phyloP scores from a whole-genome alignment of 2,329 filamentous ascomycete genomes.

The Calonectria pseudoturangicola region DNA sequence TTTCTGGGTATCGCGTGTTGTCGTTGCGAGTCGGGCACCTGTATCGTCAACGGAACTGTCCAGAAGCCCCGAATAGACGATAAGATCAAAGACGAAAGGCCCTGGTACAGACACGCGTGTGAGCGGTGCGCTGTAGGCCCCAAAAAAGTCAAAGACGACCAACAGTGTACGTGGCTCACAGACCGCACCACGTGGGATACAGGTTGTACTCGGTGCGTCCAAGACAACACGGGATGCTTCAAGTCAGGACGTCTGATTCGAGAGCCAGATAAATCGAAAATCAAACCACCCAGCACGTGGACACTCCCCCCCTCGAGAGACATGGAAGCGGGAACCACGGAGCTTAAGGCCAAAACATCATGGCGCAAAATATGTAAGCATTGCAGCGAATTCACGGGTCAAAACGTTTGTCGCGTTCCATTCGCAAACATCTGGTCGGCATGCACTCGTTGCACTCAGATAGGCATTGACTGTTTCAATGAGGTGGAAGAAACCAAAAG shows the following conservation, averaged over 20 bases:
- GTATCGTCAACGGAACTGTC: not conserved
- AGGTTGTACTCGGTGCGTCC: slow-evolving; percentile 35
- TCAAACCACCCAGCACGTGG: not conserved
- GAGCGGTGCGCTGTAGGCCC: slow-evolving; percentile 40
- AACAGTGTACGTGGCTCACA: slow-evolving; percentile 42
- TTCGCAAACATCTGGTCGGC: slow-evolving; percentile 25
- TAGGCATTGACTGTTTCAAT: slow-evolving; percentile 56
- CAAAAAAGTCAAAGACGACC: not conserved
- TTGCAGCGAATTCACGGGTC: slow-evolving; percentile 25
- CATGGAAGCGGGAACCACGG: slow-evolving; percentile 22
- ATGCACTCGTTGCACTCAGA: slow-evolving; percentile 54
- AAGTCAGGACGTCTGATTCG: slow-evolving; percentile 24
- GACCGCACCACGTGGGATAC: slow-evolving; percentile 39
- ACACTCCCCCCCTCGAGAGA: not conserved
- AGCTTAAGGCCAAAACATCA: not conserved
- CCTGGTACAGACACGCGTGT: slow-evolving; percentile 48
- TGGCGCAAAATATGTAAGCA: slow-evolving; percentile 44
- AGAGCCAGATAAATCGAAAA: not conserved
- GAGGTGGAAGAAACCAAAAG: too few relatives aligned
- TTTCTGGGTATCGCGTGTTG: slow-evolving; percentile 42
- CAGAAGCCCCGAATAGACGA: not conserved
- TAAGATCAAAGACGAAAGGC: not conserved
- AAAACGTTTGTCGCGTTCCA: slow-evolving; percentile 33
- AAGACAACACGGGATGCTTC: slow-evolving; percentile 35
- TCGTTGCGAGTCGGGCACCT: slow-evolving; percentile 26